Evolutionary conservation across 2,329 filamentous ascomycete species (phyloP).

Genomic region (Clonostachys solani): DNA sequence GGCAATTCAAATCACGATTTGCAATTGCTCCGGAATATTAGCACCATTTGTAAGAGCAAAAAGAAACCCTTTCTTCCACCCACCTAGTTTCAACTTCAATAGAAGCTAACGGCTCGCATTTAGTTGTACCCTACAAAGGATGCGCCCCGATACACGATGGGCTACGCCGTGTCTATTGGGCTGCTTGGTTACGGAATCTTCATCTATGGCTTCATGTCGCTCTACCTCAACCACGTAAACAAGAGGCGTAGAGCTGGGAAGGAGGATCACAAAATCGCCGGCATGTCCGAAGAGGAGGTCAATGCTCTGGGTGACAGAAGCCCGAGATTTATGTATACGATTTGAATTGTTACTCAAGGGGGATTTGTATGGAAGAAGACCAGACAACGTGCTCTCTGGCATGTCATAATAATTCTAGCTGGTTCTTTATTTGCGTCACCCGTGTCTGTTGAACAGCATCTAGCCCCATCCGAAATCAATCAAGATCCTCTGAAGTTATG

Average conservation of each 20-base stretch:
- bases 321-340: slow-evolving; percentile 21
- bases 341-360: background rate
- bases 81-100: background rate
- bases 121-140: background rate
- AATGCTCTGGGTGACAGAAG: slow-evolving; percentile 33
- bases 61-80: background rate
- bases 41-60: slow-evolving; percentile 10
- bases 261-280: slow-evolving; percentile 32
- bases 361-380: too few species aligned
- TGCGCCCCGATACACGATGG: background rate
- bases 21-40: background rate
- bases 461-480: too few species aligned
- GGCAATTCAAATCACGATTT: slow-evolving; percentile 1
- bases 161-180: slow-evolving; percentile 30
- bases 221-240: slow-evolving; percentile 26
- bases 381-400: too few species aligned
- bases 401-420: too few species aligned
- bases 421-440: too few species aligned
- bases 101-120: background rate
- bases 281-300: slow-evolving; percentile 32
- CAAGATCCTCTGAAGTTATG: too few species aligned
- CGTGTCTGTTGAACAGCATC: too few species aligned
- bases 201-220: slow-evolving; percentile 16
- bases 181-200: slow-evolving; percentile 30
- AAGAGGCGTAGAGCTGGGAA: slow-evolving; percentile 24